Conservation (phyloP, 1,139 yeast species). For the Saccharomyces hybrid region DNA sequence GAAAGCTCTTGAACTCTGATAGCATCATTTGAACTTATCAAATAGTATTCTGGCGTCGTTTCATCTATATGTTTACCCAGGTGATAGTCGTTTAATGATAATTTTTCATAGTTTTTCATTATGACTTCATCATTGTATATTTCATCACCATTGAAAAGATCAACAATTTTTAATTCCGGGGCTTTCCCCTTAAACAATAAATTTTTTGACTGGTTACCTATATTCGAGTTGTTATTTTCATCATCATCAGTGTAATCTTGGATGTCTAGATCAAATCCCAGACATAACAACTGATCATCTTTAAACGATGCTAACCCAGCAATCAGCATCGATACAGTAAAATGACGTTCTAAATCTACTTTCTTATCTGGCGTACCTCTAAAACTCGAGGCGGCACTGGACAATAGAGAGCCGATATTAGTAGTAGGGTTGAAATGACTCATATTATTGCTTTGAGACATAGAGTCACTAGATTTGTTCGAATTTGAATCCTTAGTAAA, state of each 20-base stretch:
- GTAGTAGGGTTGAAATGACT: conserved; percentile 6
- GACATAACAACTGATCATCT: conserved; percentile 54
- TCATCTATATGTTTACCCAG: conserved; percentile 43
- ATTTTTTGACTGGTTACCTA: conserved; percentile 10
- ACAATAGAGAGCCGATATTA: conserved; percentile 36
- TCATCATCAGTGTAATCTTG: conserved; percentile 5
- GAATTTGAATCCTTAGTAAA: conserved; percentile 11
- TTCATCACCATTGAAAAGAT: conserved; percentile 61
- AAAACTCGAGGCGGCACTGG: conserved; percentile 66
- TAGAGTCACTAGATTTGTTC: conserved; percentile 2
- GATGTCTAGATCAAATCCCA: conserved; percentile 37
- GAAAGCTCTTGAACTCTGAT: conserved; percentile 67
- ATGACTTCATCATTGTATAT: conserved; percentile 79
- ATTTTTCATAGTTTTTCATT: conserved; percentile 46
- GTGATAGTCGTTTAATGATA: conserved; percentile 77
- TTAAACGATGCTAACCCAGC: conserved; percentile 74
- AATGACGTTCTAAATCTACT: conserved; percentile 43
- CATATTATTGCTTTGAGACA: conserved; percentile 2
- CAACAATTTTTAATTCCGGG: conserved; percentile 70
- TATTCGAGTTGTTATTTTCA: conserved; percentile 34
- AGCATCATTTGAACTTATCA: conserved; percentile 77
- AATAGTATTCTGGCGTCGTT: conserved; percentile 43
- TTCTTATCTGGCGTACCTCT: conserved; percentile 49
- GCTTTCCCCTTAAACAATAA: conserved; percentile 29
- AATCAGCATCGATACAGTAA: conserved; percentile 44